Conservation (phyloP, 305 asterid species). For the Fraxinus nigra region DNA sequence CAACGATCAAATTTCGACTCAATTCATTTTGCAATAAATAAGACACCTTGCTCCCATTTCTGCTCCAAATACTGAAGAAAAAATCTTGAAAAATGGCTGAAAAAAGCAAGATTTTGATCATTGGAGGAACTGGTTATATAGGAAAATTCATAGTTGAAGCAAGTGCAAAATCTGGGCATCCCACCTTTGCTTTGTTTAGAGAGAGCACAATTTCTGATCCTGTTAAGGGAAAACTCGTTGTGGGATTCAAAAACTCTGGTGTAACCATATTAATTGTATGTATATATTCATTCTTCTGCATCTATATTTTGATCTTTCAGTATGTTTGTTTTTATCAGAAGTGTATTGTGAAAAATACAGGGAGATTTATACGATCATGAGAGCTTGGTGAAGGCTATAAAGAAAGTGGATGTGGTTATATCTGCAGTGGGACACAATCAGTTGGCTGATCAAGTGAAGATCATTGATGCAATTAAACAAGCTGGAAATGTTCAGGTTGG, state of each 20-base stretch:
- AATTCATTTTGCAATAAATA: too few relatives aligned
- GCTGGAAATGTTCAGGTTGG: constrained; percentile 20
- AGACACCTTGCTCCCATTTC: background rate
- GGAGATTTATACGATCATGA: constrained; percentile 27
- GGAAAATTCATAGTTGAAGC: constrained; percentile 23
- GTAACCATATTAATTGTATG: constrained; percentile 1
- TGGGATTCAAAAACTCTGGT: constrained; percentile 13
- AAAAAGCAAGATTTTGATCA: constrained; percentile 24
- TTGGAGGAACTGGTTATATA: constrained; percentile 25
- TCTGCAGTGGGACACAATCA: constrained; percentile 1
- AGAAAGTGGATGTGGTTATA: constrained; percentile 36
- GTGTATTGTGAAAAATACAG: background rate
- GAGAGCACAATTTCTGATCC: constrained; percentile 9
- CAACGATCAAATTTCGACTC: background rate
- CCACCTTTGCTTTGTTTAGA: constrained; percentile 17
- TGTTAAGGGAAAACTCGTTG: constrained; percentile 6
- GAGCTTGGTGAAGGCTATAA: constrained; percentile 31
- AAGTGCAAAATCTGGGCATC: constrained; percentile 19
- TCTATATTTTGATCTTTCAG: background rate
- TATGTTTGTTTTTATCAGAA: background rate
- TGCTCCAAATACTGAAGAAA: background rate
- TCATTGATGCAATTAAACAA: constrained; percentile 21
- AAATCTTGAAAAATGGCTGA: constrained; percentile 2
- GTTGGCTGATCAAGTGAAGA: constrained; percentile 16
- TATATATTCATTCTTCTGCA: background rate